These are phyloP conservation scores for Ramalina intermedia DNA, from an alignment of 495 filamentous ascomycete genomes.

Conservation along the genomic window DNA sequence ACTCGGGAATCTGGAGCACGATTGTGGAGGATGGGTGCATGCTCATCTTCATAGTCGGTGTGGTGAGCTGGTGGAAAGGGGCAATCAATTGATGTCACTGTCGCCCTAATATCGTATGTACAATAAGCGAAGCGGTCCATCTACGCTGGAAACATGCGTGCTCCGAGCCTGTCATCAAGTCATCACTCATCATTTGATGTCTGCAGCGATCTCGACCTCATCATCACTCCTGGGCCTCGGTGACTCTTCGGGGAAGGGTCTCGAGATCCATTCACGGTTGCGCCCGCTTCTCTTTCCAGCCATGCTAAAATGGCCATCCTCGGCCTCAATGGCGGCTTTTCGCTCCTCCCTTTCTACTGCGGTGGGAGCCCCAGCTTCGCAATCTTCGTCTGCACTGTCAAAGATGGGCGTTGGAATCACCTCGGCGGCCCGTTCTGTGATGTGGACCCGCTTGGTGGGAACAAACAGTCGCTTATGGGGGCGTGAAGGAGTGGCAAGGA, in stretches of 20 bases:
- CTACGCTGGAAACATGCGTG: too few species aligned
- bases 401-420: slow-evolving; percentile 9
- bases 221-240: background rate
- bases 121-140: too few species aligned
- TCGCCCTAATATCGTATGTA: too few species aligned
- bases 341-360: background rate
- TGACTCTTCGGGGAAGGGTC: slow-evolving; percentile 13
- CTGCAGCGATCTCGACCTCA: background rate
- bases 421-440: slow-evolving; percentile 8
- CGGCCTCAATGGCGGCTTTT: slow-evolving; percentile 6
- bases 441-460: background rate
- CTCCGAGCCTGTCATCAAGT: too few species aligned
- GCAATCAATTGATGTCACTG: slow-evolving; percentile 1
- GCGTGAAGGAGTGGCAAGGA: slow-evolving; percentile 7
- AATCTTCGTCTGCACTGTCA: slow-evolving; percentile 4
- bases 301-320: slow-evolving; percentile 8
- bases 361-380: background rate
- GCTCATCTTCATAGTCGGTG: slow-evolving; percentile 65
- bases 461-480: slow-evolving; percentile 10
- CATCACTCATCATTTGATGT: too few species aligned
- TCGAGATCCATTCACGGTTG: slow-evolving; percentile 16
- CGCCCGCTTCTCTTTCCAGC: slow-evolving; percentile 6
- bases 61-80: slow-evolving; percentile 33
- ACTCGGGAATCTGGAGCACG: slow-evolving; percentile 52
- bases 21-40: slow-evolving; percentile 50